Evolutionary conservation across 2,329 filamentous ascomycete genomes (phyloP), one percentile per base, ranked within the genome.

Genomic region (Blastomyces gilchristii): DNA sequence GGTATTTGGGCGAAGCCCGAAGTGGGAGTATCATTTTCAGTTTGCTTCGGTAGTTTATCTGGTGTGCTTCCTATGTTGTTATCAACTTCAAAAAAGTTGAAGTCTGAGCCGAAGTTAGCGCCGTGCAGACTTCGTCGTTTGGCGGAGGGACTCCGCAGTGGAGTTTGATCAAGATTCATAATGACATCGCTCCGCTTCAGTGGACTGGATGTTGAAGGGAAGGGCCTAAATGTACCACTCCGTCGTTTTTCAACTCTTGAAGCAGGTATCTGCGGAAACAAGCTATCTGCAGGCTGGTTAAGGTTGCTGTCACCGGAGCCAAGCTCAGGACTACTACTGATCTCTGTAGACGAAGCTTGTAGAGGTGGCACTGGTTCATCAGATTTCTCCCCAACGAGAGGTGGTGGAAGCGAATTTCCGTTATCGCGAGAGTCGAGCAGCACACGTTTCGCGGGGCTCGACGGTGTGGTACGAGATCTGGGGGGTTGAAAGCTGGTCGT

Each of bases 151-250:
- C 68, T 89, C 89, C 63, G 89, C 81, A 69, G 49, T 25, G 52
- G 63, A 37, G 86, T 82, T 67, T 90, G 88, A 70, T 96, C 92
- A 58, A 95, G 78, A 70, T 90, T 91, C 89, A 96, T 93, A 60
- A 88, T 87, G 53, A 89, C 88, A 78, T 97, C 93, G 71, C 88
- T 93, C 69, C 94, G 87, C 81, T 97, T 97, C 69, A 97, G 79
- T 5, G 93, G 92, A 72, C 93, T 96, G 6, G 88, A 86, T 65
- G 86, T 85, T 25, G 83, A 79, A 22, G 83, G 79, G 58, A 80
- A 77, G 57, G 80, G 76, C 68, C 77, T 76, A 71, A 81, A 76
- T 58, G 72, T 78, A 28, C 76, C 76, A 67, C 77, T 80, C 18
- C 78, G 74, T 68, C 73, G 78, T 72, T 80, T 82, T 65, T 82